Base-by-base conservation (phyloP, 129 eudicot species). In the Artemisia annua region DNA sequence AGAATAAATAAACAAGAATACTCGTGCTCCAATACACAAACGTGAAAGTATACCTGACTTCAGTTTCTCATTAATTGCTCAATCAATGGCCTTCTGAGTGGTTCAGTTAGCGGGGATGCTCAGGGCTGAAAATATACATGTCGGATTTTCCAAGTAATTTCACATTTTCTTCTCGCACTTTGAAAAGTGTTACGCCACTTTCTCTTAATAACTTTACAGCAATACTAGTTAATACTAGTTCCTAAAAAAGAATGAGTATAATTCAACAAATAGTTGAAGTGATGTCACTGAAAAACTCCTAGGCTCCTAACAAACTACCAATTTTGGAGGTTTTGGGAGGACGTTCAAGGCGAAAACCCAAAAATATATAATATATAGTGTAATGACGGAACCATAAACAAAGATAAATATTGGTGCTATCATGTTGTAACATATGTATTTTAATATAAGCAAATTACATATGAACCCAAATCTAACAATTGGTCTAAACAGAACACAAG, bases 201-300 rank as follows among this genome's bases (percentile, higher is more conserved):
- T 81, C 85, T 75, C 99, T 85, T 81, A 95, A 84, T 75, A 83
- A 82, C 77, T 95, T 95, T 56, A 96, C 85, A 68, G 99, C 94
- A n/a, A n/a, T n/a, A n/a, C n/a, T n/a, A n/a, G n/a, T n/a, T n/a
- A 66, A 86, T 66, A 88, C 97, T 95, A 43, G 96, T 90, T 69
- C 99, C 99, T 91, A n/a, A n/a, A n/a, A n/a, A n/a, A n/a, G n/a
- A 16, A 8, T 35, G 26, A 65, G 19, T 26, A 65, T 13, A 51
- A 13, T 53, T 15, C 63, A 75, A 32, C 67, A 69, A 50, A 74
- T 62, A 63, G 1, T 52, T 51, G 56, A 8, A 59, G 2, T 60
- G 48, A 52, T 44, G 26, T 52, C 48, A 43, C 53, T 13, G 5
- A 65, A 63, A 16, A 26, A 48, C 35, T 18, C 22, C 65, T 62